Conservation (phyloP, 202 grass and related monocot species). For the Panicum hallii region DNA sequence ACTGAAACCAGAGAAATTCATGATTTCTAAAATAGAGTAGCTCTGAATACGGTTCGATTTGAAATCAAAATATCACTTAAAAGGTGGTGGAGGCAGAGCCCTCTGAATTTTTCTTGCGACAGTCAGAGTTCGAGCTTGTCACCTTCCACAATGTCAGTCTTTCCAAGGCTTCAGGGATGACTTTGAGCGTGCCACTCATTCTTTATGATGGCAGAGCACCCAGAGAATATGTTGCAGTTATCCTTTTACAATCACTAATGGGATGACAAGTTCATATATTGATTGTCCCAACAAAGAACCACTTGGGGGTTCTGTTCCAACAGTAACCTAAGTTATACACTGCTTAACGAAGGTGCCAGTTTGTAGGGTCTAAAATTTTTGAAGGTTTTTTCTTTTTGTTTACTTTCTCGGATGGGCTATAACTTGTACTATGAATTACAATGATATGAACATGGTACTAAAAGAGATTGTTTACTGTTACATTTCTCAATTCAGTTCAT, state of each 20-base stretch:
- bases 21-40: not conserved
- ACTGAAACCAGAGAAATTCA: not conserved
- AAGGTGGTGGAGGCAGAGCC: not conserved
- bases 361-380: not conserved
- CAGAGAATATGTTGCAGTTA: not conserved
- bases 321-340: not conserved
- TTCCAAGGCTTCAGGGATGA: not conserved
- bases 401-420: not conserved
- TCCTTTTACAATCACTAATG: not conserved
- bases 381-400: slow-evolving; percentile 5
- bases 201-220: not conserved
- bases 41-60: not conserved
- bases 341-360: not conserved
- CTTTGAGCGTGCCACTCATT: not conserved
- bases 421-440: not conserved
- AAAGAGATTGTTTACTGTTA: not conserved
- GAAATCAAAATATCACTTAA: not conserved
- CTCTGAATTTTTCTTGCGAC: not conserved
- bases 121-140: not conserved
- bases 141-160: not conserved
- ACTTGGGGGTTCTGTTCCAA: too few relatives aligned
- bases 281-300: not conserved
- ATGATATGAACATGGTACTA: not conserved
- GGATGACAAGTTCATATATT: not conserved
- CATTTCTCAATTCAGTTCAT: slow-evolving; percentile 16